Percentiles rank a stretch among this genome's conserved stretches.
These are phyloP conservation scores for Moringa oleifera DNA, from an alignment of 345 rosid species.

Conservation along the genomic window DNA sequence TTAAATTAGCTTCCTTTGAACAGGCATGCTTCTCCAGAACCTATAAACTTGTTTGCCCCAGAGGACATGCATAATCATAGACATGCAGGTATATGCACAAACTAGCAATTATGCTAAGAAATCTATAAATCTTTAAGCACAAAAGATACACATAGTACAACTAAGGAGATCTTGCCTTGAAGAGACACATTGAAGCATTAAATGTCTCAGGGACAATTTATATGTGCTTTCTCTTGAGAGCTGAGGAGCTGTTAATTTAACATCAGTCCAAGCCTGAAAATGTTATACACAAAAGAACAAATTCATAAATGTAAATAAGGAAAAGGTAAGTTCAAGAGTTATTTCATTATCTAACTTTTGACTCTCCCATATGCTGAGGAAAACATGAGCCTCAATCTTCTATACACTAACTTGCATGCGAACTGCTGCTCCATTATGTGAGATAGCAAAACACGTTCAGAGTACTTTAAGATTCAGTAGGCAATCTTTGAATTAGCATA, in stretches of 20 bases:
- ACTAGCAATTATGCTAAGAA: background rate
- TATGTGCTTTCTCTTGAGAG: conserved; percentile 78
- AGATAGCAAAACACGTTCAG: background rate
- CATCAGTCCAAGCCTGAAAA: conserved; percentile 73
- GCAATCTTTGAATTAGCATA: too few species aligned
- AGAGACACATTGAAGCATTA: conserved; percentile 55
- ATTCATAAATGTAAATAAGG: background rate
- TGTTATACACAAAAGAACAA: conserved; percentile 1
- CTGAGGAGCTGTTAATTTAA: conserved; percentile 88
- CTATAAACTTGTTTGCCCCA: background rate
- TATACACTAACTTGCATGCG: background rate
- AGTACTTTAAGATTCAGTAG: background rate
- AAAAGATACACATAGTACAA: conserved; percentile 1
- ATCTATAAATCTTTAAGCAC: background rate
- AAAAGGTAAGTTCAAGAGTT: background rate
- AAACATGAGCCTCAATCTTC: background rate
- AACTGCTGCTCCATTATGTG: background rate
- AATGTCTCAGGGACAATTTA: conserved; percentile 61
- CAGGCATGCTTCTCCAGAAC: background rate
- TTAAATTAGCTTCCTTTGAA: background rate
- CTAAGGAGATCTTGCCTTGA: conserved; percentile 52
- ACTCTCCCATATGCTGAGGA: background rate
- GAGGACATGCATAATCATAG: background rate
- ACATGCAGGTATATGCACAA: too few species aligned
- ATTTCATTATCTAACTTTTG: background rate